Evolutionary conservation across 768 basidiomycete species (phyloP), one percentile per base, ranked within the genome.

Genomic region (Russula foetens): DNA sequence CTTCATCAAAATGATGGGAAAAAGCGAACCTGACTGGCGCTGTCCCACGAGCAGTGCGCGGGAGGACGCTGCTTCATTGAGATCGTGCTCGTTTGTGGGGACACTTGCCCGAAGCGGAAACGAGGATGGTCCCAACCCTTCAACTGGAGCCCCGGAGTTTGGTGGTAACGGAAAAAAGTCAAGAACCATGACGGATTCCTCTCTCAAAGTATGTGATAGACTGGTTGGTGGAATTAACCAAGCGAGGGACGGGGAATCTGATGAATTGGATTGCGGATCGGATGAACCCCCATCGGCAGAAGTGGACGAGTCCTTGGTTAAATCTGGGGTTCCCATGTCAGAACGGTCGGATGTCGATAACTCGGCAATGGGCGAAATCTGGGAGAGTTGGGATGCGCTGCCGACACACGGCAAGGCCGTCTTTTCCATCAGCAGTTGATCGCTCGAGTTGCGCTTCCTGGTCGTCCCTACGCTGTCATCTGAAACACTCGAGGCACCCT

Each of bases 241-340:
- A 7, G 51, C 51, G 26, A 56, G 58, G 24, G 50, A 45, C 6
- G 38, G 45, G 3, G 51, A 56, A n/a, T 31, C 44, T n/a, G 43
- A 45, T 14, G 51, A 14, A 12, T 54, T 44, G 2, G 48, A 46
- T 53, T 53, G 52, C 33, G 44, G 11, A 19, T 41, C 56, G 23
- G 53, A 41, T 12, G 58, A 58, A 5, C 24, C 24, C n/a, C 31
- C 55, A 4, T 47, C 56, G 1, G 56, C 41, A 24, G 56, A 54
- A 48, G 46, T 57, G 35, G 49, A 24, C 17, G 63, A 53, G 29
- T 56, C 62, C 7, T 56, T 65, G 33, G 47, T 35, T 15, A 55
- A 31, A 4, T 66, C 65, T 6, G 65, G 59, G 19, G 58, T 59
- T 43, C 35, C 49, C 21, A 56, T 24, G n/a, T 48, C 45, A 23